Percentiles rank a stretch among this genome's conserved stretches.
phyloP scores from a whole-genome alignment of 208 protist genomes.

The Plasmodiophora brassicae region DNA sequence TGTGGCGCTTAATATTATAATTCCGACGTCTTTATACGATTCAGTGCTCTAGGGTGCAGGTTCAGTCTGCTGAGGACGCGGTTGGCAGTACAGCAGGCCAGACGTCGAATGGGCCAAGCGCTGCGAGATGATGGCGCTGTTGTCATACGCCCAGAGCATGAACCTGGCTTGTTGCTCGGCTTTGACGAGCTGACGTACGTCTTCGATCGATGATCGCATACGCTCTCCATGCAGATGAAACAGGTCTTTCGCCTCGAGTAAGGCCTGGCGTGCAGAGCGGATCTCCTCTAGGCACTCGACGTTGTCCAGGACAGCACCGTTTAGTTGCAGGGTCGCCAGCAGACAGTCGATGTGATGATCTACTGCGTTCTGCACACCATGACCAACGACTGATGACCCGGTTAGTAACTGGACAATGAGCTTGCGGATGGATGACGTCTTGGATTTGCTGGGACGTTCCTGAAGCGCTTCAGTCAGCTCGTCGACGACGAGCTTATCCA shows the following conservation, averaged over 20 bases:
- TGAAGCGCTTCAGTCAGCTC: background rate
- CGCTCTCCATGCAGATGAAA: slow-evolving; percentile 9
- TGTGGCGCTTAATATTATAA: too few species aligned
- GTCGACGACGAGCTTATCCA: background rate
- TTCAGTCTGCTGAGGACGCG: too few species aligned
- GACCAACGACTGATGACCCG: background rate
- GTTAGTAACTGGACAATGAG: background rate
- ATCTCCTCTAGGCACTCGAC: background rate
- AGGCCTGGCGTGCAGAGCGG: background rate
- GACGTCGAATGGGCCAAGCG: too few species aligned
- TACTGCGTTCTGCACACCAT: background rate
- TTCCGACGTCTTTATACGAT: too few species aligned
- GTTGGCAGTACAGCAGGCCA: too few species aligned
- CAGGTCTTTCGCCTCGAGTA: background rate
- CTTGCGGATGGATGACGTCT: slow-evolving; percentile 5
- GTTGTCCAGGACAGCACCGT: background rate
- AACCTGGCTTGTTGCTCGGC: background rate
- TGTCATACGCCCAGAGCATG: background rate
- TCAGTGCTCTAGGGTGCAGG: too few species aligned
- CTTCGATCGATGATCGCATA: background rate
- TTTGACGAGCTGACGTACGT: background rate
- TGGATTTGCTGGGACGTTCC: background rate
- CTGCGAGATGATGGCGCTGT: background rate
- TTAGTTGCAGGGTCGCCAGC: background rate
- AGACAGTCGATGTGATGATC: background rate